These are phyloP conservation scores for Sisymbrium altissimum DNA, from an alignment of 345 rosid species.

Conservation along the genomic window DNA sequence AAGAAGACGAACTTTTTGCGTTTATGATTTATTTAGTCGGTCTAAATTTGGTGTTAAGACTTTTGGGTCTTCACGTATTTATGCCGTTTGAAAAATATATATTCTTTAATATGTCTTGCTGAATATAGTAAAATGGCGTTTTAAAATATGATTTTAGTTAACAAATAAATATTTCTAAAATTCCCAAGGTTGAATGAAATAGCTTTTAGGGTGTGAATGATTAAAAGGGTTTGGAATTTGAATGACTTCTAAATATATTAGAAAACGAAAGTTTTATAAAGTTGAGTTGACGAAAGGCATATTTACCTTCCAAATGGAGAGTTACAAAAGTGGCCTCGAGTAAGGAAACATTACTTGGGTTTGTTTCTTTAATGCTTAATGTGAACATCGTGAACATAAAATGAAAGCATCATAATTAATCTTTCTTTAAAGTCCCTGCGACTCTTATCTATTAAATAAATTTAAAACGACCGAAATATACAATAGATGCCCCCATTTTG, in stretches of 20 bases:
- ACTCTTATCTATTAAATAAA: not conserved
- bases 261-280: conserved; percentile 19
- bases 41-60: conserved; percentile 25
- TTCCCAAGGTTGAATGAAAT: conserved; percentile 9
- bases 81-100: conserved; percentile 31
- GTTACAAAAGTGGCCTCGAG: conserved; percentile 32
- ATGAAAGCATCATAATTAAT: not conserved
- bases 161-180: not conserved
- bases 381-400: conserved; percentile 11
- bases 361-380: not conserved
- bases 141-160: not conserved
- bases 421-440: not conserved
- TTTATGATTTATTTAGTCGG: conserved; percentile 26
- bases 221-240: conserved; percentile 38
- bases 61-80: conserved; percentile 33
- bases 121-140: conserved; percentile 2
- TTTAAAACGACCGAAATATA: not conserved
- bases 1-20: conserved; percentile 1
- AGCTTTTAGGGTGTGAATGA: conserved; percentile 25
- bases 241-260: conserved; percentile 17
- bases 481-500: not conserved
- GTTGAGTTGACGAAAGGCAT: conserved; percentile 46
- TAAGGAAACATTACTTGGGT: conserved; percentile 29
- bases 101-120: not conserved
- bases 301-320: conserved; percentile 18